A percentile compares a stretch with the other conserved stretches of the same genome.
Evolutionary conservation across 495 filamentous ascomycete species (phyloP).

Genomic region (Aspergillus biplanus): DNA sequence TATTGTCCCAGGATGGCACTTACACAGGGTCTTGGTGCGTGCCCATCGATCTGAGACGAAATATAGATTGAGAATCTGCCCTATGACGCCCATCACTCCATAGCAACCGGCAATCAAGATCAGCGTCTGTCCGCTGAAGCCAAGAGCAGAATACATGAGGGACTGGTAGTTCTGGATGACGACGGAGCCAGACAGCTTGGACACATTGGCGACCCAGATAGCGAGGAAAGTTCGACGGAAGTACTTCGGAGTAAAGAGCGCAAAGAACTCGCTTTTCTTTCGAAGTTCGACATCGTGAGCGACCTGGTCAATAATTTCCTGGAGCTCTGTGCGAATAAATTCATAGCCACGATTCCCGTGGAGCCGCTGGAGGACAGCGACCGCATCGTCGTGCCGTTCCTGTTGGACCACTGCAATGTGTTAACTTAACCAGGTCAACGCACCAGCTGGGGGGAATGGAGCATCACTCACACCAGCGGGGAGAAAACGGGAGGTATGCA

Average conservation of each 20-base stretch:
- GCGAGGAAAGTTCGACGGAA: neutral
- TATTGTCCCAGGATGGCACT: too few species aligned
- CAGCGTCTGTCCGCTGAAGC: neutral
- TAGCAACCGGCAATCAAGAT: neutral
- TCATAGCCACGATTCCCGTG: neutral
- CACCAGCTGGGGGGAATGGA: neutral
- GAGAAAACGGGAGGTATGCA: neutral
- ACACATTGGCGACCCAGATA: neutral
- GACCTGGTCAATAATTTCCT: neutral
- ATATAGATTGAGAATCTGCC: neutral
- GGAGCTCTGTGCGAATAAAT: neutral
- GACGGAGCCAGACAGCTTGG: neutral
- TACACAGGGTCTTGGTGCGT: neutral
- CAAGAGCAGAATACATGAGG: neutral
- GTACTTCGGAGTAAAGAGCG: neutral
- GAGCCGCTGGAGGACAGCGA: neutral
- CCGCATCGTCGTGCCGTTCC: neutral
- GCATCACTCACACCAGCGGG: neutral
- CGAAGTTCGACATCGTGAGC: neutral
- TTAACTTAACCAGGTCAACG: neutral
- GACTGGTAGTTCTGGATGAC: neutral
- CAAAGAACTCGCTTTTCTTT: neutral
- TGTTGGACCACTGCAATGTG: neutral
- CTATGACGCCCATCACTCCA: neutral
- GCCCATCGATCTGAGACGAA: neutral